phyloP scores from a whole-genome alignment of 805 yeast species.

The Komagataella phaffii region DNA sequence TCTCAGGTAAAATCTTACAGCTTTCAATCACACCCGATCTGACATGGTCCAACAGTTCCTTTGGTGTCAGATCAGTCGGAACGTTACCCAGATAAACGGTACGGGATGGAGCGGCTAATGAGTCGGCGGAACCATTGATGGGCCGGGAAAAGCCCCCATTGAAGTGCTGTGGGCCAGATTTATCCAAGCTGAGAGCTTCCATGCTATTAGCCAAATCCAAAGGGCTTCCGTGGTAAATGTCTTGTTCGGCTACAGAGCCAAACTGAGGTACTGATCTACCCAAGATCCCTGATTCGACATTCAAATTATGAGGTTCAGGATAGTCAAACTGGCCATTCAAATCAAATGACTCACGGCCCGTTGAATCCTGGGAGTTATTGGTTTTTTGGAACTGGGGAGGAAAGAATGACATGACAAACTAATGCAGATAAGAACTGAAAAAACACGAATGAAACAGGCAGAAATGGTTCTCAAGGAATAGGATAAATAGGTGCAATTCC shows the following conservation, averaged over 20 bases:
- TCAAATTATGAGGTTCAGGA: not conserved
- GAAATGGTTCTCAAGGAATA: not conserved
- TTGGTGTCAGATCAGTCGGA: constrained; percentile 68
- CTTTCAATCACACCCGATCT: constrained; percentile 83
- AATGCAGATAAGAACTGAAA: not conserved
- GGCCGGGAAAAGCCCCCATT: not conserved
- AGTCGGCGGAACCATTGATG: not conserved
- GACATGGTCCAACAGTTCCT: constrained; percentile 79
- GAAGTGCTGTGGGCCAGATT: not conserved
- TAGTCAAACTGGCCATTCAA: not conserved
- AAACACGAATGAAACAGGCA: not conserved
- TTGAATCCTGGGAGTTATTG: not conserved
- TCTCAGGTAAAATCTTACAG: constrained; percentile 65
- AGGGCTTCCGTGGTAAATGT: not conserved
- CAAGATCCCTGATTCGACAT: not conserved
- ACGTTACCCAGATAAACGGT: constrained; percentile 86
- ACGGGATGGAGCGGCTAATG: constrained; percentile 30
- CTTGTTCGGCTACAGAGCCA: not conserved
- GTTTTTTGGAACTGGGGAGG: not conserved
- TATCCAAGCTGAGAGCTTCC: not conserved
- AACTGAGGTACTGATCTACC: not conserved
- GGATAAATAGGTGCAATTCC: not conserved
- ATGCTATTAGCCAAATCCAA: not conserved
- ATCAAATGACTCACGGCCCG: not conserved
- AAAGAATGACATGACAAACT: not conserved